A percentile compares a stretch with the other conserved stretches of the same genome.
Evolutionary conservation across 306 rosid species (phyloP).

Genomic region (Quercus variabilis): DNA sequence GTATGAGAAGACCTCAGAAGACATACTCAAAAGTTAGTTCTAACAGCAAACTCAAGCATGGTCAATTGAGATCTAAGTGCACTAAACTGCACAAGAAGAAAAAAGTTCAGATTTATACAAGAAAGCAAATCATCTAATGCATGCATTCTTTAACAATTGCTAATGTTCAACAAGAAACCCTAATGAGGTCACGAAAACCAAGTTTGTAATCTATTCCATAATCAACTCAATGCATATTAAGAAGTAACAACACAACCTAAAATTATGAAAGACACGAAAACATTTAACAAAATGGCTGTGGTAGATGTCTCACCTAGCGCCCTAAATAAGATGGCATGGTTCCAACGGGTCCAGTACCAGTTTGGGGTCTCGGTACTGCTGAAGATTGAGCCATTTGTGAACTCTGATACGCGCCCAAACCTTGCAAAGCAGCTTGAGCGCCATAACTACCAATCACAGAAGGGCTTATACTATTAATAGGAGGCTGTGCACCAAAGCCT

Average conservation of each 20-base stretch:
- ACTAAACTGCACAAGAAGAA: background rate
- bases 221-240: background rate
- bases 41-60: background rate
- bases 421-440: background rate
- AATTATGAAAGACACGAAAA: background rate
- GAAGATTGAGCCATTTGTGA: background rate
- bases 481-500: background rate
- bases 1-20: no score
- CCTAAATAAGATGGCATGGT: background rate
- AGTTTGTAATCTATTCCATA: background rate
- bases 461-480: background rate
- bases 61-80: background rate
- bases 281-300: background rate
- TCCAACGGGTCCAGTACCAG: background rate
- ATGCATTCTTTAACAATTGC: background rate
- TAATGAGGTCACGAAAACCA: background rate
- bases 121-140: background rate
- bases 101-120: background rate
- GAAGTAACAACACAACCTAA: background rate
- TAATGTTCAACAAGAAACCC: background rate
- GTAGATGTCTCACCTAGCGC: background rate
- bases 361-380: background rate
- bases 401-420: background rate
- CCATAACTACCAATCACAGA: background rate
- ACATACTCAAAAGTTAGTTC: no score